Base-by-base conservation (phyloP, 192 early-diverging fungal species). In the Gamsiella multidivaricata region DNA sequence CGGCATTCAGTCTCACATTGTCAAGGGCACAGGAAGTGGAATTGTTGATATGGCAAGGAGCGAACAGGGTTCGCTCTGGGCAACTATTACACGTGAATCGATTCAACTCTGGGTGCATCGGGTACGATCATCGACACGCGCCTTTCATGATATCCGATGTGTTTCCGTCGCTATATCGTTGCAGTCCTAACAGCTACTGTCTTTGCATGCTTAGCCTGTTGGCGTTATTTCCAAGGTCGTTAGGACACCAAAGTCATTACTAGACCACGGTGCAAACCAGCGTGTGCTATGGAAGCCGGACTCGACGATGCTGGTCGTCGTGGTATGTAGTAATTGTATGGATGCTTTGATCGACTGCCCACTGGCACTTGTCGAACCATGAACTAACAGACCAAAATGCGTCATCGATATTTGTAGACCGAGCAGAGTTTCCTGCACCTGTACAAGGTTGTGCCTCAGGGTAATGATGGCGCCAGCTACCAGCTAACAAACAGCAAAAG, bases 221-320 rank as follows among this genome's bases (percentile, higher is more conserved):
- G 87, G 86, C 1, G 60, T 93, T 18, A 80, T 95, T 15, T 79
- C 92, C 22, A 86, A 85, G 54, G 87, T 91, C 8, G 69, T 82
- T 25, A 83, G 94, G 26, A 84, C 91, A 5, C 64, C 85, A 11
- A 82, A 86, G 34, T 91, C 91, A 31, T 57, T 95, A 10, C 49
- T 83, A 50, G 89, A 94, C 49, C 91, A 92, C 84, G 94, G 94
- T 9, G 85, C 87, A 37, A 95, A 95, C 80, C 46, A 71, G 20
- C 82, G 85, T 32, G 72, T 92, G 8, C 74, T 94, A 51, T 95
- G 92, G 92, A 92, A 90, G 41, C 91, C 88, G 11, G 91, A 94
- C 58, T 84, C 82, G 23, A 81, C 81, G 25, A 55, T 82, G 47
- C 58, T 95, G 32, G 87, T 91, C 23, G 86, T 94, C 34, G 75